Evolutionary conservation across 371 early-diverging fungal species (phyloP).

Genomic region (Quaeritorhiza haematococci): DNA sequence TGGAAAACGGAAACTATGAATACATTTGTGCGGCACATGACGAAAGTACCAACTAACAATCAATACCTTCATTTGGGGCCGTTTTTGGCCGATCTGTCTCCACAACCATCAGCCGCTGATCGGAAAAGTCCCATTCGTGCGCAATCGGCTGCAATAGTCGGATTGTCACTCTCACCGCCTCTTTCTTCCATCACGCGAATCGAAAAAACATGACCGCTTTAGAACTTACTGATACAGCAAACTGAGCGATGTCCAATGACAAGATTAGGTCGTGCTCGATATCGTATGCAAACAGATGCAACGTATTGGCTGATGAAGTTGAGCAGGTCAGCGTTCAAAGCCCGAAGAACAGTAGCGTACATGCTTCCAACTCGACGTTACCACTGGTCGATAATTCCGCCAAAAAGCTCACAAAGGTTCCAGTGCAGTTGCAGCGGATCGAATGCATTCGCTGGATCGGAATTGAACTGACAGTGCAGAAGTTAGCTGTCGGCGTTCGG

Average conservation of each 20-base stretch:
- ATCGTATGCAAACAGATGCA: constrained; percentile 14
- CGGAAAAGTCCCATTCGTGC: constrained; percentile 34
- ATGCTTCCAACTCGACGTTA: too few species aligned
- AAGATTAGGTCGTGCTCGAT: constrained; percentile 9
- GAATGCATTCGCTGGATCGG: not conserved
- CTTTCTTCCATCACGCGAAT: not conserved
- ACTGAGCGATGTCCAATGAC: not conserved
- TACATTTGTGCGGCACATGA: too few species aligned
- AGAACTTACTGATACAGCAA: not conserved
- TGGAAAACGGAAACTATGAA: too few species aligned
- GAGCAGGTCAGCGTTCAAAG: constrained; percentile 1
- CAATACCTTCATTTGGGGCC: too few species aligned
- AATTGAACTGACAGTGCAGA: not conserved
- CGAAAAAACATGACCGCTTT: not conserved
- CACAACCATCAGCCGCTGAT: constrained; percentile 28
- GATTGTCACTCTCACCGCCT: too few species aligned
- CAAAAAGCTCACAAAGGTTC: constrained; percentile 9
- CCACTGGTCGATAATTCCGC: constrained; percentile 1
- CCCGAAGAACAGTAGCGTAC: not conserved
- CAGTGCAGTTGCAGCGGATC: constrained; percentile 1
- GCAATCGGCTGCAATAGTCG: constrained; percentile 7
- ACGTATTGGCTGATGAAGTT: not conserved
- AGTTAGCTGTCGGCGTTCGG: constrained; percentile 1
- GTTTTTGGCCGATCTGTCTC: constrained; percentile 23
- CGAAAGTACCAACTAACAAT: too few species aligned